Percentiles rank a stretch among this genome's conserved stretches.
These are phyloP conservation scores for Tanozyma kutaoensis DNA, from an alignment of 805 yeast genomes.

Conservation along the genomic window DNA sequence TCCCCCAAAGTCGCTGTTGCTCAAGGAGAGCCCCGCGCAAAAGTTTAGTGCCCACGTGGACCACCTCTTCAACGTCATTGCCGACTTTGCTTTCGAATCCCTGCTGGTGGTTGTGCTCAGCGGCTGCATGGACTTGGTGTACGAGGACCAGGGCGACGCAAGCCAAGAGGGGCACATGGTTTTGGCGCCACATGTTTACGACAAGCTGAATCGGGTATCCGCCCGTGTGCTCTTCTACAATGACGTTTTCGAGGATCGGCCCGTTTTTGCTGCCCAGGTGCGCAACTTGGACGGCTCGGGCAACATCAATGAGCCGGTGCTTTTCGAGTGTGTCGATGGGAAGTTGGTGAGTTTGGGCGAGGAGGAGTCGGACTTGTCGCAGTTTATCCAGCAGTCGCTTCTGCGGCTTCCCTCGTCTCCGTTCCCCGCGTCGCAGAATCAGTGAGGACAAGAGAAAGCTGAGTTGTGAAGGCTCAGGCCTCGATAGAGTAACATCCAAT, in stretches of 20 bases:
- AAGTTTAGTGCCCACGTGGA: constrained; percentile 19
- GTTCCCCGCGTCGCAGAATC: too few species aligned
- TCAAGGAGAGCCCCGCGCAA: constrained; percentile 14
- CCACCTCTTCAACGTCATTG: constrained; percentile 12
- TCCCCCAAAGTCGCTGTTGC: constrained; percentile 15
- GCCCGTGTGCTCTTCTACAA: constrained; percentile 15
- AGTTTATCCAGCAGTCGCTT: constrained; percentile 5
- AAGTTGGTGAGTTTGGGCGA: constrained; percentile 5
- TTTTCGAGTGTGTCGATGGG: constrained; percentile 11
- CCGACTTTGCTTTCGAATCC: constrained; percentile 10
- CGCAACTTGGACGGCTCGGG: constrained; percentile 2
- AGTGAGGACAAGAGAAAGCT: too few species aligned
- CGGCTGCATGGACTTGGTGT: constrained; percentile 7
- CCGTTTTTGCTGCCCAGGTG: constrained; percentile 6
- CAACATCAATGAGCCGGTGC: constrained; percentile 8
- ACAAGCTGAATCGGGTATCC: neutral
- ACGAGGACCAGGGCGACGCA: neutral
- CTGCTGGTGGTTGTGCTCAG: constrained; percentile 14
- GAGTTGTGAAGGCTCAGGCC: too few species aligned
- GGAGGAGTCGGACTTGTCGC: constrained; percentile 2
- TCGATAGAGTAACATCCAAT: too few species aligned
- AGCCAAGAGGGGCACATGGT: neutral
- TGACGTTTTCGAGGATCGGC: constrained; percentile 19
- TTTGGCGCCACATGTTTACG: neutral
- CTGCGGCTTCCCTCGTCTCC: too few species aligned